Base-by-base conservation (phyloP, 2,329 filamentous ascomycete species). In the Raffaelea deltoideospora region DNA sequence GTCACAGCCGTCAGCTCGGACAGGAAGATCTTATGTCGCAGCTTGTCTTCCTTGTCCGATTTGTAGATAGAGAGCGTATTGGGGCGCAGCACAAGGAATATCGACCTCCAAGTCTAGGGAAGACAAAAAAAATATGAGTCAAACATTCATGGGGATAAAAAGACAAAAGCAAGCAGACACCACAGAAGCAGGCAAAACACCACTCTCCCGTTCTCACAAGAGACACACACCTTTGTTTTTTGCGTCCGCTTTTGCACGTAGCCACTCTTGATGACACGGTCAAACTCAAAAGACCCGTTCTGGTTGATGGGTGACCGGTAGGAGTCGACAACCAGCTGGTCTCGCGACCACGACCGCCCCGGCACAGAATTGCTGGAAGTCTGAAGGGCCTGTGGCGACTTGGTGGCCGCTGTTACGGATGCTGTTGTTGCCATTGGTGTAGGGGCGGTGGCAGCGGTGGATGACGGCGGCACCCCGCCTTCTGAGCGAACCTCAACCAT, bases 221-320 rank as follows among this genome's bases (percentile, higher is more conserved):
- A n/a, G n/a, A 14, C 2, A 37, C 55, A 38, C 57, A 86, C 84
- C 77, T 92, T 94, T 41, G 88, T 96, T 64, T 88, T 94, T 49
- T 87, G 80, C 15, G 86, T 92, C 47, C 88, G 76, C 59, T 93
- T 93, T 52, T 81, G 72, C 28, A 94, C 76, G 47, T 79, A 80
- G 41, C 88, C 87, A 39, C 79, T 76, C 61, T 93, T 96, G 55
- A 96, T 71, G 38, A 96, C 83, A 35, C 86, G 79, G 57, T 98
- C 90, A 51, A 92, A 93, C 51, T 90, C 87, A 55, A 94, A 98
- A 57, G 85, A 90, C 43, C 90, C 90, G 57, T 93, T 87, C 57
- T 93, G 79, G 53, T 88, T 93, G 45, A 96, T 85, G 5, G 86
- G 84, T 22, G 84, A 90, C 26, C 35, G 26, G 51, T 85, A 76